Conservation (phyloP, 2,329 filamentous ascomycete genomes). For the Passalora sequoiae region DNA sequence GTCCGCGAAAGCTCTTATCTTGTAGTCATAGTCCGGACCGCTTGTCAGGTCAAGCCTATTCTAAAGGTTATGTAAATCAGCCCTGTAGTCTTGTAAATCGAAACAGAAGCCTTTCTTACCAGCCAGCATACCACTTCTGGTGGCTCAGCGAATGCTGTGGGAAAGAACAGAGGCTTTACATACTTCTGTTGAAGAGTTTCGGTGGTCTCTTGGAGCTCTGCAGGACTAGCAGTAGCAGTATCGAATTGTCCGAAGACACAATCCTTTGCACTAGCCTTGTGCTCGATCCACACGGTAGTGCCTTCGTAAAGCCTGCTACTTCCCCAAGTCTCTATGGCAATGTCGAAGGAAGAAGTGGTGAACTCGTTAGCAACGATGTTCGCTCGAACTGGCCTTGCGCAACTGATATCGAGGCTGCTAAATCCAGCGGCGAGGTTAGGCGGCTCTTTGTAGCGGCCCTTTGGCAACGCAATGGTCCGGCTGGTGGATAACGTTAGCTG, state of each 20-base stretch:
- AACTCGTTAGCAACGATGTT: slow-evolving; percentile 27
- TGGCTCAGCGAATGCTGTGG: slow-evolving; percentile 16
- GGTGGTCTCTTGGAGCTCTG: slow-evolving; percentile 1
- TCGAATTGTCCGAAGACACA: slow-evolving; percentile 30
- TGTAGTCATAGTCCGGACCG: slow-evolving; percentile 19
- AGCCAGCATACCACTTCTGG: slow-evolving; percentile 29
- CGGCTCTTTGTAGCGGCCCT: slow-evolving; percentile 25
- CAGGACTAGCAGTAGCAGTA: slow-evolving; percentile 12
- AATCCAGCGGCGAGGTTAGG: slow-evolving; percentile 31
- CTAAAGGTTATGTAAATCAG: too few species aligned
- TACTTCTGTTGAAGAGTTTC: slow-evolving; percentile 16
- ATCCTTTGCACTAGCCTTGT: slow-evolving; percentile 26
- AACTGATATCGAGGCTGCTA: slow-evolving; percentile 24
- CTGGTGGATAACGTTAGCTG: slow-evolving; percentile 21
- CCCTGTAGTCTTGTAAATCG: too few species aligned
- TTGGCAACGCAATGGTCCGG: slow-evolving; percentile 24
- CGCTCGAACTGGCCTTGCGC: slow-evolving; percentile 22
- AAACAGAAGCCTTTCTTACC: too few species aligned
- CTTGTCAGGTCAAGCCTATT: slow-evolving; percentile 26
- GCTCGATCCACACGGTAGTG: slow-evolving; percentile 28
- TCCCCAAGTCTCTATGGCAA: slow-evolving; percentile 29
- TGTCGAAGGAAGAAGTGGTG: slow-evolving; percentile 19
- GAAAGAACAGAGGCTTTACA: slow-evolving; percentile 17
- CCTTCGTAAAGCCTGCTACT: slow-evolving; percentile 21
- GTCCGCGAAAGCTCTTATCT: slow-evolving; percentile 23